Evolutionary conservation across 1,139 yeast genomes (phyloP), one percentile per base, ranked within the genome.

Genomic region (Sugiyamaella paludigena): DNA sequence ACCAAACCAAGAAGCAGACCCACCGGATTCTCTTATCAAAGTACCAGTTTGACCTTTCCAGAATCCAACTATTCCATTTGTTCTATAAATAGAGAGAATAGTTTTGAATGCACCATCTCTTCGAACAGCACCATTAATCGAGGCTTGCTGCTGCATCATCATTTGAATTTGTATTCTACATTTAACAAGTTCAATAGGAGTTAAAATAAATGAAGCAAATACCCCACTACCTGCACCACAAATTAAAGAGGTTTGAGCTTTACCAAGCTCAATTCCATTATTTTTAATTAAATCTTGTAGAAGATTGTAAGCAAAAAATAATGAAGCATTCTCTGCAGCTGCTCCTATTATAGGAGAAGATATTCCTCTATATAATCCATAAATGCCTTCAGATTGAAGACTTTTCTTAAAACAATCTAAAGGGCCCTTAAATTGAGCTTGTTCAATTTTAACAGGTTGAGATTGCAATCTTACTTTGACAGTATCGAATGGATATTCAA

Each of bases 1-100:
- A 0, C 96, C 94, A 69, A 91, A 91, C 97, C 97, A 91, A 2
- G 92, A 82, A 3, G 95, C 87, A 1, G 96, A 87, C 6, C 98
- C 98, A 26, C 89, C 83, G 34, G 87, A 77, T 66, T 91, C 98
- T 60, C 98, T 76, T 2, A 87, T 56, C 49, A 88, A 70, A 0
- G 98, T 91, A n/a, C 95, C 84, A 0, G 81, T 73, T 57, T 89
- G 89, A 1, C 98, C 98, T 53, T 79, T 80, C 96, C 96, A 91
- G 52, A 83, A 70, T 0, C 87, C 87, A 12, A 53, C 48, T 0
- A 87, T 9, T 0, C 97, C 97, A 12, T 78, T 74, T 3, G 69
- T 66, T 10, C 58, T 59, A 27, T 56, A 50, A 2, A 59, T 54
- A 31, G 37, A 28, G 9, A 48, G 12, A 6, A 52, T 43, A 4